Evolutionary conservation across 1,139 yeast genomes (phyloP), one percentile per base, ranked within the genome.

Genomic region (Candida sanyaensis): DNA sequence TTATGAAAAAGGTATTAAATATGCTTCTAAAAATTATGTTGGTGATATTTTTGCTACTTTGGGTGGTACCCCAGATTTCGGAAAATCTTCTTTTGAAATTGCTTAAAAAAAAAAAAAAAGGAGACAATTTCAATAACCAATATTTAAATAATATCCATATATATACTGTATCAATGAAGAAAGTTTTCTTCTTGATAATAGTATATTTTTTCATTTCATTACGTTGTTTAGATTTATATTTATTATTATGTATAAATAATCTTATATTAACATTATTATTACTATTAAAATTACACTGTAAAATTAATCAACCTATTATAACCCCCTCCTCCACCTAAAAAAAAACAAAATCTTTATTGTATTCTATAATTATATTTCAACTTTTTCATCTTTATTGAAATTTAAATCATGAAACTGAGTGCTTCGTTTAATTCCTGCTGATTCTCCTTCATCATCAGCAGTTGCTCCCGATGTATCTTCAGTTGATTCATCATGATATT

Each of bases 11-110:
- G 71, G 73, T 43, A 62, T 61, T 37, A 68, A 71, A 48, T 68
- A 71, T 50, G 62, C 66, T 44, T 70, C 86, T 17, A 66, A 66
- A 31, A 81, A 81, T 68, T 83, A 83, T 60, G 69, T 81, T 48
- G 88, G 88, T 50, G 88, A 83, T 59, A 73, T 80, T 49, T 77
- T 71, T 54, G 83, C 78, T 44, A 71, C 84, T 42, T 71, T 82
- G 61, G 83, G 71, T 27, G 70, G 70, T 7, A 59, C 52, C 21
- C 68, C 69, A 42, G 61, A 65, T 45, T 67, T 65, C 39, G 72
- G 72, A 10, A 61, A 57, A 48, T 9, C 33, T 1, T 46, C 51
- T 11, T 61, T 61, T 44, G 62, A 51, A 23, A 48, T 57, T 23
- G 64, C 64, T 37, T 62, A 57, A 45, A 27, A 27, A 6, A 36